Conservation (phyloP, 2,329 filamentous ascomycete species). For the Eurotiales sp. region DNA sequence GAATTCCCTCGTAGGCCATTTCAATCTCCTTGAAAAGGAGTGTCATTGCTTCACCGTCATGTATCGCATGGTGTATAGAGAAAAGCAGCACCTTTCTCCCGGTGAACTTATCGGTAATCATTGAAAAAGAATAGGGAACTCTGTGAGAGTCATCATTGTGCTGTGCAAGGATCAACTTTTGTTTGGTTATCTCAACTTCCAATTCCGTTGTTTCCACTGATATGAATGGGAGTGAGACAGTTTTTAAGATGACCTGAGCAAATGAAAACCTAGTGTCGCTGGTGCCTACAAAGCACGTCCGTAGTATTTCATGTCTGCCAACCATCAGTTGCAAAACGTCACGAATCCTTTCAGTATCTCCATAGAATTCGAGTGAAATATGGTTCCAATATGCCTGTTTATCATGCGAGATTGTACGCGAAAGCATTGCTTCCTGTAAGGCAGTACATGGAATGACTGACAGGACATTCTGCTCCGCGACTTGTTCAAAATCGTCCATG, state of each 20-base stretch:
- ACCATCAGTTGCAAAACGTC: slow-evolving; percentile 61
- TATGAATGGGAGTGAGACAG: slow-evolving; percentile 44
- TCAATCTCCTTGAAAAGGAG: slow-evolving; percentile 69
- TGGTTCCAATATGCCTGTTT: slow-evolving; percentile 67
- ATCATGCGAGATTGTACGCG: slow-evolving; percentile 45
- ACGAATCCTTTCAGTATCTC: slow-evolving; percentile 50
- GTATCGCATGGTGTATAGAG: slow-evolving; percentile 74
- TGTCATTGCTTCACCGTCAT: slow-evolving; percentile 76
- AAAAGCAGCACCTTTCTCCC: slow-evolving; percentile 35
- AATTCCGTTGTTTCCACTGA: slow-evolving; percentile 42
- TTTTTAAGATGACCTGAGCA: slow-evolving; percentile 65
- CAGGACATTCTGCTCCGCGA: slow-evolving; percentile 38
- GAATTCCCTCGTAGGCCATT: slow-evolving; percentile 45
- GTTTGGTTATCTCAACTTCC: slow-evolving; percentile 45
- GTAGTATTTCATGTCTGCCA: slow-evolving; percentile 67
- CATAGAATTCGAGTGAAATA: slow-evolving; percentile 59
- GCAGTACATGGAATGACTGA: slow-evolving; percentile 76
- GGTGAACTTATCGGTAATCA: slow-evolving; percentile 17
- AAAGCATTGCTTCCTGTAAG: slow-evolving; percentile 83
- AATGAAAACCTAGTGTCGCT: slow-evolving; percentile 59
- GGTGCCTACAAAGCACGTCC: slow-evolving; percentile 71
- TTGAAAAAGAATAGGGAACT: slow-evolving; percentile 27
- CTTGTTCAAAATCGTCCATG: slow-evolving; percentile 28
- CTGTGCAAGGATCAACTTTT: slow-evolving; percentile 29
- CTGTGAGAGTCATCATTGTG: slow-evolving; percentile 21